Evolutionary conservation across 805 yeast species (phyloP).

Genomic region (Metschnikowia picachoensis): DNA sequence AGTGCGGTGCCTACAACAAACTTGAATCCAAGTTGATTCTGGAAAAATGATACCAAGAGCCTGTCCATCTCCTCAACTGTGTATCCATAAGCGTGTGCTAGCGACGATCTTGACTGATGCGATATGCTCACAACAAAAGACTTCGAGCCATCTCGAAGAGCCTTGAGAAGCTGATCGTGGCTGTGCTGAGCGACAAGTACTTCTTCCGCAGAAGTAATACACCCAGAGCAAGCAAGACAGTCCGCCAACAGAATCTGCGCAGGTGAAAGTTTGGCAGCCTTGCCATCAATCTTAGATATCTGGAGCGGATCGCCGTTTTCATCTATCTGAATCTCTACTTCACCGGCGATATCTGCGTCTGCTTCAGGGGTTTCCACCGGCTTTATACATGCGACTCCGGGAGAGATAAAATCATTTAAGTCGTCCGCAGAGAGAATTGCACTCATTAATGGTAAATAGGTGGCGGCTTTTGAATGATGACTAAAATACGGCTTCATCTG

Average conservation of each 20-base stretch:
- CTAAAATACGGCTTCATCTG: background rate
- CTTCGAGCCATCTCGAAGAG: conserved; percentile 35
- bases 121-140: conserved; percentile 72
- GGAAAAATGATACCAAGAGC: conserved; percentile 54
- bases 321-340: conserved; percentile 52
- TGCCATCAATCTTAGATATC: conserved; percentile 60
- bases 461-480: background rate
- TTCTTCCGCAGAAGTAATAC: conserved; percentile 97
- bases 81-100: conserved; percentile 63
- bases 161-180: conserved; percentile 69
- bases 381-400: conserved; percentile 92
- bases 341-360: conserved; percentile 22
- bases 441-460: conserved; percentile 54
- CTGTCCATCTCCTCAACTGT: conserved; percentile 57
- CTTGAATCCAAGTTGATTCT: conserved; percentile 58
- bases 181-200: conserved; percentile 88
- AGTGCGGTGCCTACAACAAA: conserved; percentile 82
- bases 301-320: conserved; percentile 59
- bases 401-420: conserved; percentile 88
- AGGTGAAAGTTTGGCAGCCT: conserved; percentile 51
- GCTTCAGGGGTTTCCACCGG: conserved; percentile 55
- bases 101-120: conserved; percentile 81
- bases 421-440: conserved; percentile 86
- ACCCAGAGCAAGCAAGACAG: conserved; percentile 95
- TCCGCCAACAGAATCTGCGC: conserved; percentile 90